These are phyloP conservation scores for Saccharomyces pastorianus DNA, from an alignment of 1,139 yeast genomes.

Conservation along the genomic window DNA sequence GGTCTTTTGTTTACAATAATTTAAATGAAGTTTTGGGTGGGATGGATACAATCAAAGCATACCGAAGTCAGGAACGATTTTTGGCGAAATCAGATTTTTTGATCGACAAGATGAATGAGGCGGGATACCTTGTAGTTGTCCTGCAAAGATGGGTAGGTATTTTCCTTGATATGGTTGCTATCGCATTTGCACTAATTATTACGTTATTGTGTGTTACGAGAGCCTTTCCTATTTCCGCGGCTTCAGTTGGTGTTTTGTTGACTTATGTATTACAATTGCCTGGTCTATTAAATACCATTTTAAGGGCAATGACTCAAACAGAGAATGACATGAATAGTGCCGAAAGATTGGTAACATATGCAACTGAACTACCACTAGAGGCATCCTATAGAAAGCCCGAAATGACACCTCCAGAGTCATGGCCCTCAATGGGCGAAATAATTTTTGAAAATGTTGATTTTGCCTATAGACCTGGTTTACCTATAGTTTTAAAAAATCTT, in stretches of 20 bases:
- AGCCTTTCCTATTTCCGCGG: constrained; percentile 54
- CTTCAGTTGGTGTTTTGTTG: constrained; percentile 67
- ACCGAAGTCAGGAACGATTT: constrained; percentile 45
- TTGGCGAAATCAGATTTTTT: constrained; percentile 40
- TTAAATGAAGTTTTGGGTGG: constrained; percentile 73
- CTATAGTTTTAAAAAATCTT: constrained; percentile 58
- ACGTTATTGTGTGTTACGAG: constrained; percentile 58
- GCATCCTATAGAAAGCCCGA: constrained; percentile 48
- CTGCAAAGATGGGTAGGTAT: constrained; percentile 75
- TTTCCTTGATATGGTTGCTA: constrained; percentile 50
- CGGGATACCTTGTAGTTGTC: constrained; percentile 57
- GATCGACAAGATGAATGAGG: constrained; percentile 61
- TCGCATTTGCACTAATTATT: constrained; percentile 38
- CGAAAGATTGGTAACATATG: constrained; percentile 71
- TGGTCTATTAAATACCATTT: constrained; percentile 42
- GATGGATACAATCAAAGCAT: constrained; percentile 60
- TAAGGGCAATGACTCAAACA: constrained; percentile 55
- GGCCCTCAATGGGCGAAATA: constrained; percentile 58
- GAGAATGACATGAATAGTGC: constrained; percentile 82
- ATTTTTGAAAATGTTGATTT: constrained; percentile 50
- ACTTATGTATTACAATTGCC: constrained; percentile 54
- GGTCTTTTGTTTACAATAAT: constrained; percentile 72
- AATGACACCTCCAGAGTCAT: constrained; percentile 45
- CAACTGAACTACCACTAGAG: constrained; percentile 59
- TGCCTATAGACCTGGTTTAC: constrained; percentile 70